Percentiles rank a stretch among this genome's conserved stretches.
These are phyloP conservation scores for Bryoglossum gracile DNA, from an alignment of 495 filamentous ascomycete species.

Conservation along the genomic window DNA sequence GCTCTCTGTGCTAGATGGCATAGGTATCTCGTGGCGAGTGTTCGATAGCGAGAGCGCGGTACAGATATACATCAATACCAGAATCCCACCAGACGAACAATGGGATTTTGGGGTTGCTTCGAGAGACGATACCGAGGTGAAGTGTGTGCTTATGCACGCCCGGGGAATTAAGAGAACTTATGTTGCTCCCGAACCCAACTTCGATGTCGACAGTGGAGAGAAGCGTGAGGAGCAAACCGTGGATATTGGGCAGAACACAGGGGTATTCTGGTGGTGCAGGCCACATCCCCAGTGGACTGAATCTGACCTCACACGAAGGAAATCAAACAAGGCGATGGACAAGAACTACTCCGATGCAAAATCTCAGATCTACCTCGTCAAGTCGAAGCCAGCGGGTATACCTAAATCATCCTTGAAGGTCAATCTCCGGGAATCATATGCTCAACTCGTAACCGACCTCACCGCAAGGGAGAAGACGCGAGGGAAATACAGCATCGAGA, in stretches of 20 bases:
- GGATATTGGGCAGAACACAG: too few relatives aligned
- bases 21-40: constrained; percentile 4
- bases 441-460: neutral
- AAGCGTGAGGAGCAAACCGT: too few relatives aligned
- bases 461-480: neutral
- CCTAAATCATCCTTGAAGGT: neutral
- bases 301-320: neutral
- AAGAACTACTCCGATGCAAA: constrained; percentile 2
- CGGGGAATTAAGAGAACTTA: neutral
- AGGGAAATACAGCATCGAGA: constrained; percentile 6
- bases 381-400: neutral
- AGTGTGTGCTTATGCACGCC: constrained; percentile 8
- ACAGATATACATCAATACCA: constrained; percentile 4
- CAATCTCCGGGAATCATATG: neutral
- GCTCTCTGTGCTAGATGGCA: neutral
- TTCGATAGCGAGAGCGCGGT: neutral
- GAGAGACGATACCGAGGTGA: neutral
- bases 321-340: neutral
- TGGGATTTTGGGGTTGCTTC: constrained; percentile 10
- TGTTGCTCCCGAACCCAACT: neutral
- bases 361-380: neutral
- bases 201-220: neutral
- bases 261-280: constrained; percentile 16
- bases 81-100: neutral
- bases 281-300: constrained; percentile 8